Percentiles rank a stretch among this genome's conserved stretches.
Evolutionary conservation across 306 rosid species (phyloP).

Genomic region (Canavalia ensiformis): DNA sequence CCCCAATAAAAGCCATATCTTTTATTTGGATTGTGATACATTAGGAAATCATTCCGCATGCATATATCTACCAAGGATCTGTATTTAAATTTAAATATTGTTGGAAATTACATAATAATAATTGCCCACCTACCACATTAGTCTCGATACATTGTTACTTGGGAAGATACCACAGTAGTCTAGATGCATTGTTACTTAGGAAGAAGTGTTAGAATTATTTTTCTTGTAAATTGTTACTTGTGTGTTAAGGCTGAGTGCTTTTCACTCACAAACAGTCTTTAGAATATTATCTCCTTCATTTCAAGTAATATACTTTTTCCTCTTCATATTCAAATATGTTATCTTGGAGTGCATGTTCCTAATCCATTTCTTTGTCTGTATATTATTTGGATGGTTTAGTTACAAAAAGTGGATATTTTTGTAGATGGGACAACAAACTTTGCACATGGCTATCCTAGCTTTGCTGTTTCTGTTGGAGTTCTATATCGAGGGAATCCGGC

Average conservation of each 20-base stretch:
- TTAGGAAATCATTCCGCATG: neutral
- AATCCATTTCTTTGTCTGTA: constrained; percentile 22
- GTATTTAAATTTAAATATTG: neutral
- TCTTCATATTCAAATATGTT: neutral
- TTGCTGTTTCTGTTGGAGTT: constrained; percentile 97
- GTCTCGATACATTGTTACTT: no score
- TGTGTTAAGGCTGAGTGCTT: no score
- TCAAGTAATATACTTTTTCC: neutral
- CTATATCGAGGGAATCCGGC: constrained; percentile 89
- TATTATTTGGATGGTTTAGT: constrained; percentile 37
- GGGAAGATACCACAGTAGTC: no score
- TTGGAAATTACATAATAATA: no score
- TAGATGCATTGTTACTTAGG: no score
- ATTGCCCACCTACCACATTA: no score
- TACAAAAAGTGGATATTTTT: constrained; percentile 49
- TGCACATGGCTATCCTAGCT: constrained; percentile 93
- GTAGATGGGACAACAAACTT: constrained; percentile 98
- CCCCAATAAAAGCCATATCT: neutral
- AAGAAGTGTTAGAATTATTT: no score
- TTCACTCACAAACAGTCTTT: no score
- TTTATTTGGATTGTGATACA: constrained; percentile 6
- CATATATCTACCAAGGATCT: constrained; percentile 6
- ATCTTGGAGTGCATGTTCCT: constrained; percentile 4
- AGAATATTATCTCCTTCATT: no score
- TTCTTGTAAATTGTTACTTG: no score